Conservation (phyloP, 108 stramenopile species). For the Seminavis robusta region DNA sequence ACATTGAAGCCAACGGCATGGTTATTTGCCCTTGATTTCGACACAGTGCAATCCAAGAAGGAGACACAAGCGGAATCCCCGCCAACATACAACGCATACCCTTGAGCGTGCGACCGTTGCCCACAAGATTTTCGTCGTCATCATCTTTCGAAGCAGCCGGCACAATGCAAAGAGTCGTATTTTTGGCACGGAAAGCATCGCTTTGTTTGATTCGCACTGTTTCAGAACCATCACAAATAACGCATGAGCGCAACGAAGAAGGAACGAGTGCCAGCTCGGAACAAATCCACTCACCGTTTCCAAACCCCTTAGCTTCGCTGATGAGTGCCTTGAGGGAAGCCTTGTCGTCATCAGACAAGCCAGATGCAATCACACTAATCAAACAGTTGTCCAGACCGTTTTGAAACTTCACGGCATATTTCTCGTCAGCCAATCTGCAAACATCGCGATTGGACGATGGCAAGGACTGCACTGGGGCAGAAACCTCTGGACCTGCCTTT, state of each 20-base stretch:
- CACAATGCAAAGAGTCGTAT: slow-evolving; percentile 60
- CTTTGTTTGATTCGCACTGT: slow-evolving; percentile 50
- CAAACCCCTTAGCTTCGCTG: slow-evolving; percentile 30
- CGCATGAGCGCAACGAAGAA: not conserved
- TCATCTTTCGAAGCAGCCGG: slow-evolving; percentile 15
- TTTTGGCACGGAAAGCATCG: slow-evolving; percentile 51
- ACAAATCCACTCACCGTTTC: slow-evolving; percentile 27
- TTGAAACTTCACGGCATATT: slow-evolving; percentile 10
- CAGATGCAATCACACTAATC: slow-evolving; percentile 46
- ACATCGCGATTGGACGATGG: not conserved
- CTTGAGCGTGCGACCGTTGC: slow-evolving; percentile 64
- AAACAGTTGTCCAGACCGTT: slow-evolving; percentile 5
- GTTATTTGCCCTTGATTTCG: slow-evolving; percentile 15
- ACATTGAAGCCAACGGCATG: slow-evolving; percentile 6
- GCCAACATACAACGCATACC: slow-evolving; percentile 68
- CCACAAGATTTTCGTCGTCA: slow-evolving; percentile 25
- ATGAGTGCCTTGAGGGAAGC: slow-evolving; percentile 34
- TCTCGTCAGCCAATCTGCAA: slow-evolving; percentile 19
- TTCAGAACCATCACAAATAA: not conserved
- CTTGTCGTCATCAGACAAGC: slow-evolving; percentile 48
- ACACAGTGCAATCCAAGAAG: slow-evolving; percentile 56
- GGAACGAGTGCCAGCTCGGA: not conserved
- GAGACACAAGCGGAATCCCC: slow-evolving; percentile 72
- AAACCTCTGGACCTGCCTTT: too few relatives aligned
- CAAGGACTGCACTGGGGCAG: too few relatives aligned